Conservation (phyloP, 1,284 basidiomycete species). For the Farysia itapuensis region DNA sequence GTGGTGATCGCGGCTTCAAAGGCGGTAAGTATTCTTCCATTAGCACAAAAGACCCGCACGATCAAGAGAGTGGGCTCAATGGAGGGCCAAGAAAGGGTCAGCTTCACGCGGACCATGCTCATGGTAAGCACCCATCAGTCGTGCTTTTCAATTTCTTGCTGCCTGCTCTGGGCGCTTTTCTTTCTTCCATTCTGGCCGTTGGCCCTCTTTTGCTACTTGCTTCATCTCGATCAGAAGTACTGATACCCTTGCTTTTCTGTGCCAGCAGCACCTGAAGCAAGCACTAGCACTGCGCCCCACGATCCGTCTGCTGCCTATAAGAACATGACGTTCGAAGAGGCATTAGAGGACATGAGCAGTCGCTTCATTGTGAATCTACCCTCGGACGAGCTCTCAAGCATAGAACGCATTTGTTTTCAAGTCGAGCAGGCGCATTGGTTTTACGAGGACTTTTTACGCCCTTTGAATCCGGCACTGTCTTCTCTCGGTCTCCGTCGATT, state of each 20-base stretch:
- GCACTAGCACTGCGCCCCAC: conserved; percentile 20
- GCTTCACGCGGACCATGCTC: conserved; percentile 11
- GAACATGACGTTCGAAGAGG: conserved; percentile 47
- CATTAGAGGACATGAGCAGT: conserved; percentile 61
- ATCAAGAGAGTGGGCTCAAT: too few species aligned
- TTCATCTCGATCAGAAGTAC: not conserved
- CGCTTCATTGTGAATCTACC: conserved; percentile 97
- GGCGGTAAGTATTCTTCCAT: conserved; percentile 47
- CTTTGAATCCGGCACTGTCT: conserved; percentile 79
- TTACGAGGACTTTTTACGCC: conserved; percentile 95
- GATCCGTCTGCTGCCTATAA: conserved; percentile 36
- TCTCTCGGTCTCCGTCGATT: conserved; percentile 79
- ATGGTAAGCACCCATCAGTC: conserved; percentile 38
- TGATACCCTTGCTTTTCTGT: too few species aligned
- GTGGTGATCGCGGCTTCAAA: conserved; percentile 54
- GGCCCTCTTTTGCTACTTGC: not conserved
- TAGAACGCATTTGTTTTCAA: conserved; percentile 96
- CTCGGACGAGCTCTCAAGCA: conserved; percentile 82
- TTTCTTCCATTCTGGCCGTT: conserved; percentile 1
- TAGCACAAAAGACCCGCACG: too few species aligned
- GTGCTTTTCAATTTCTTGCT: conserved; percentile 6
- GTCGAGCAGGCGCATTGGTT: conserved; percentile 99
- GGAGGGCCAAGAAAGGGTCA: too few species aligned
- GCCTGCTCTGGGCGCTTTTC: not conserved
- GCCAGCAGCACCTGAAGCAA: conserved; percentile 20